Evolutionary conservation across 805 yeast genomes (phyloP).

Genomic region (Zygotorulaspora florentina): DNA sequence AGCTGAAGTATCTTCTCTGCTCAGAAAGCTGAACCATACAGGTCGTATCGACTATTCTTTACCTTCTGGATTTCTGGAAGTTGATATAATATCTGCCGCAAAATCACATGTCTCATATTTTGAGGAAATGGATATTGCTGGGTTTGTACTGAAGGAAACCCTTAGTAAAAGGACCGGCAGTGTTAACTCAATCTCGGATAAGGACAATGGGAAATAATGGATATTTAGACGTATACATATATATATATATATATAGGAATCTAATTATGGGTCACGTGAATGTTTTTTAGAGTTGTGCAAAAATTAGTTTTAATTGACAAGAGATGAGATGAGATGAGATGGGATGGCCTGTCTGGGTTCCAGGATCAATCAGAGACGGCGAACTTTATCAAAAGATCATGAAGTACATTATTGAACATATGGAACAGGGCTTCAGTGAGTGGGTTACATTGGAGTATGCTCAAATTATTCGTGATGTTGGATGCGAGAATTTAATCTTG

Average conservation of each 20-base stretch:
- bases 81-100: conserved; percentile 73
- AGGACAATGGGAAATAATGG: not conserved
- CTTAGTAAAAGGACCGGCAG: conserved; percentile 7
- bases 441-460: conserved; percentile 91
- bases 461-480: conserved; percentile 79
- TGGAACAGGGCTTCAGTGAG: conserved; percentile 95
- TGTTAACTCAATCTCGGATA: not conserved
- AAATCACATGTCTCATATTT: conserved; percentile 88
- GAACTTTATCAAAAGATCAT: conserved; percentile 32
- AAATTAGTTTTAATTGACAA: not conserved
- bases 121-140: conserved; percentile 80
- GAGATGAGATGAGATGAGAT: not conserved
- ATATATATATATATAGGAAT: not conserved
- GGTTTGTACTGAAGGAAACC: conserved; percentile 65
- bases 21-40: conserved; percentile 54
- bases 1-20: conserved; percentile 33
- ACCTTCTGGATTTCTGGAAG: conserved; percentile 73
- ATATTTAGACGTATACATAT: not conserved
- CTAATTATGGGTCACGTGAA: not conserved
- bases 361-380: not conserved
- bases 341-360: not conserved
- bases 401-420: conserved; percentile 94
- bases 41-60: conserved; percentile 82
- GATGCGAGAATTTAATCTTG: conserved; percentile 65
- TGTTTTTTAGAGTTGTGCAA: not conserved